Evolutionary conservation across 2,329 filamentous ascomycete species (phyloP).

Genomic region (Zasmidium cellare): DNA sequence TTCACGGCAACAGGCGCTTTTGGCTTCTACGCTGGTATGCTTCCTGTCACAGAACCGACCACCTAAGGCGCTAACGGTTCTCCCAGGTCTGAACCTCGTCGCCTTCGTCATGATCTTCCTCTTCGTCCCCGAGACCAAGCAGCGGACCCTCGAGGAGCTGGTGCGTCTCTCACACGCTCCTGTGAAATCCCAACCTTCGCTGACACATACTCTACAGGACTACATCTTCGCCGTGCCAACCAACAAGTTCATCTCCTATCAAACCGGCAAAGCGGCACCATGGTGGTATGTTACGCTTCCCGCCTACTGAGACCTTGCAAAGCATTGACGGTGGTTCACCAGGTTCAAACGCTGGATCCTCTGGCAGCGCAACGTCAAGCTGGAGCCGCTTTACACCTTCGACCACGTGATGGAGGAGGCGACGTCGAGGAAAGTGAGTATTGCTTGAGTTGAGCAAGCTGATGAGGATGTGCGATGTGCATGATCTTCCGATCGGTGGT

Average conservation of each 20-base stretch:
- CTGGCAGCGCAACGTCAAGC: slow-evolving; percentile 14
- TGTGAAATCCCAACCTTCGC: neutral
- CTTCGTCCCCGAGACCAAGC: slow-evolving; percentile 54
- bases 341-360: slow-evolving; percentile 35
- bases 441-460: too few species aligned
- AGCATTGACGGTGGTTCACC: neutral
- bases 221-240: slow-evolving; percentile 56
- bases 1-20: slow-evolving; percentile 59
- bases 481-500: too few species aligned
- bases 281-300: slow-evolving; percentile 38
- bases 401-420: slow-evolving; percentile 12
- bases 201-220: slow-evolving; percentile 26
- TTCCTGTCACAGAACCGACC: too few species aligned
- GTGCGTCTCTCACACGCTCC: neutral
- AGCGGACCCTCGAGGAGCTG: slow-evolving; percentile 50
- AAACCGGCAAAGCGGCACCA: slow-evolving; percentile 40
- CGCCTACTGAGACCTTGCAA: neutral
- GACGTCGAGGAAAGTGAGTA: slow-evolving; percentile 11
- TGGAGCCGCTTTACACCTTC: slow-evolving; percentile 21
- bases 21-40: slow-evolving; percentile 50
- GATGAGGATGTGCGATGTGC: too few species aligned
- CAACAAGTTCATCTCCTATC: slow-evolving; percentile 32
- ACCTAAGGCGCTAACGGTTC: too few species aligned
- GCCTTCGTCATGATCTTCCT: slow-evolving; percentile 53
- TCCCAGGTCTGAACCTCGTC: slow-evolving; percentile 51